Percentiles rank a stretch among this genome's conserved stretches.
Evolutionary conservation across 2,329 filamentous ascomycete species (phyloP).

Genomic region (Diaporthe citriasiana): DNA sequence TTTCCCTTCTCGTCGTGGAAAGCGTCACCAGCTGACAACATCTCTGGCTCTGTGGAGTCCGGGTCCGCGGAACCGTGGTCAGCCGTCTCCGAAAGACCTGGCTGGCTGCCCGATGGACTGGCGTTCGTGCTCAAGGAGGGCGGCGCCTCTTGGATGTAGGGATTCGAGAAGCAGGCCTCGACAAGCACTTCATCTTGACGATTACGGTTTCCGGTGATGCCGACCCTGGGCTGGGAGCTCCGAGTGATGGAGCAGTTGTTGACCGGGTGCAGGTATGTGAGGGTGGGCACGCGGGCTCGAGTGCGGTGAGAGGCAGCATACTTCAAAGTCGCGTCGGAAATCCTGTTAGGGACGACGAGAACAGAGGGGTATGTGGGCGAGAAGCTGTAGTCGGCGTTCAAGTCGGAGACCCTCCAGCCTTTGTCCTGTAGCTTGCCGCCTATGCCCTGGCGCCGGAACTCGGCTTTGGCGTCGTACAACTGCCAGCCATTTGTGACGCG

Average conservation of each 20-base stretch:
- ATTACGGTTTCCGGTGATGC: constrained; percentile 88
- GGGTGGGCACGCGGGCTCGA: constrained; percentile 85
- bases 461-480: constrained; percentile 86
- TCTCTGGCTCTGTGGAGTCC: constrained; percentile 73
- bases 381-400: constrained; percentile 92
- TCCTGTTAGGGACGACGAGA: constrained; percentile 85
- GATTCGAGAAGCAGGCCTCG: constrained; percentile 89
- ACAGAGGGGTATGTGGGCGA: constrained; percentile 92
- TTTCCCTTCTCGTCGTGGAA: constrained; percentile 72
- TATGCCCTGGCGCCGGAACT: constrained; percentile 90
- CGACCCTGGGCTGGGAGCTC: constrained; percentile 92
- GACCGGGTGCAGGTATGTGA: constrained; percentile 95
- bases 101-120: constrained; percentile 64
- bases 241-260: constrained; percentile 98
- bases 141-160: constrained; percentile 59
- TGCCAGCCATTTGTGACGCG: constrained; percentile 83
- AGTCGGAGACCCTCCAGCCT: constrained; percentile 90
- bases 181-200: constrained; percentile 96
- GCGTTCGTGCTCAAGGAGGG: constrained; percentile 52
- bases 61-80: constrained; percentile 67
- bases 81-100: constrained; percentile 67
- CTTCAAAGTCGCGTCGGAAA: constrained; percentile 97
- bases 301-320: constrained; percentile 93
- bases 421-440: constrained; percentile 82
- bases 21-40: constrained; percentile 67